phyloP scores from a whole-genome alignment of 352 stramenopile genomes.

The Thalassiosira livingstoniorum region DNA sequence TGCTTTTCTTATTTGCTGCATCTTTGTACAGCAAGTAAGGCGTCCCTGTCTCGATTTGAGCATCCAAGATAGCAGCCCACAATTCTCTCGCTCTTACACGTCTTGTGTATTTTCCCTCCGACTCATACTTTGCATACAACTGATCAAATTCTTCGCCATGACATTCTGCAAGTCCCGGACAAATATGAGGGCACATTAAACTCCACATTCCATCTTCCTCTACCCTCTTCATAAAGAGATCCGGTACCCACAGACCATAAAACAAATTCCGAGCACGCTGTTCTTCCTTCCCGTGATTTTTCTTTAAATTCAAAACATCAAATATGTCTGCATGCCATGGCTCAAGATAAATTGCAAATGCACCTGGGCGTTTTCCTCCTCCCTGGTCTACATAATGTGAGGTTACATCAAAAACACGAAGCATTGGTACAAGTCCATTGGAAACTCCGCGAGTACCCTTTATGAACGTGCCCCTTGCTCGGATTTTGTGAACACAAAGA shows the following conservation, averaged over 20 bases:
- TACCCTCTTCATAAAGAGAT: slow-evolving; percentile 99
- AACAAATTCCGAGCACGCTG: slow-evolving; percentile 96
- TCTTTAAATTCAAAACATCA: slow-evolving; percentile 97
- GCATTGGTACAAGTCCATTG: slow-evolving; percentile 98
- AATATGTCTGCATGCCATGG: slow-evolving; percentile 98
- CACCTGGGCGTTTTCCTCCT: slow-evolving; percentile 93
- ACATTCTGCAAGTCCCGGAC: slow-evolving; percentile 91
- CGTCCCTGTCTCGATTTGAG: slow-evolving; percentile 97
- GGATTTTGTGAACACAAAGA: slow-evolving; percentile 97
- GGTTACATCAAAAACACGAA: slow-evolving; percentile 98
- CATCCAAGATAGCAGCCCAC: slow-evolving; percentile 97
- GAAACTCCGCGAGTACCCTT: slow-evolving; percentile 94
- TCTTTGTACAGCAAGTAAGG: slow-evolving; percentile 99
- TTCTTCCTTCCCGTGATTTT: slow-evolving; percentile 99
- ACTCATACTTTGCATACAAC: slow-evolving; percentile 95
- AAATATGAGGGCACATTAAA: slow-evolving; percentile 96
- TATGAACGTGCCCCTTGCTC: slow-evolving; percentile 94
- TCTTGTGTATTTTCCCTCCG: slow-evolving; percentile 90
- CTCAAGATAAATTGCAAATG: slow-evolving; percentile 98
- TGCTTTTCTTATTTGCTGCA: slow-evolving; percentile 94
- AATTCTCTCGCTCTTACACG: slow-evolving; percentile 95
- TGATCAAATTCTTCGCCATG: slow-evolving; percentile 95
- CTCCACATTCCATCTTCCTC: slow-evolving; percentile 95
- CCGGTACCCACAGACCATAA: slow-evolving; percentile 97
- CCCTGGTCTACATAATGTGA: slow-evolving; percentile 95